Base-by-base conservation (phyloP, 2,329 filamentous ascomycete species). In the Talaromyces pinophilus region DNA sequence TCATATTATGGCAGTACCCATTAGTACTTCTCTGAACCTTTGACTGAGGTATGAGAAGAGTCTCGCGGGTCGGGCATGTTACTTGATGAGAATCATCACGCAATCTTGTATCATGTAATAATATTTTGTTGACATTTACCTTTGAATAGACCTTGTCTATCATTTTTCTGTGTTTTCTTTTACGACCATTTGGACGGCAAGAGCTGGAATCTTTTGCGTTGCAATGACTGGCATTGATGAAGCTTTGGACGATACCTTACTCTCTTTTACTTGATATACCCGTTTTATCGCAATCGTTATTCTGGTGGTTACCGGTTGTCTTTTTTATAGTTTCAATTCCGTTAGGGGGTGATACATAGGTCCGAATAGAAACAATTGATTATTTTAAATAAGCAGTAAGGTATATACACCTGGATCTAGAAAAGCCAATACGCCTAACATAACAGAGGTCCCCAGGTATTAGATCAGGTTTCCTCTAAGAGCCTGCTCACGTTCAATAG, bases 401-500 rank as follows among this genome's bases (percentile, higher is more conserved):
- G 5, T 57, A 38, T 15, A 57, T 15, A 57, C n/a, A 52, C 5
- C 13, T 3, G 19, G 2, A 15, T 57, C 11, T 38, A 22, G 5
- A 13, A 38, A 40, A 5, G 33, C 33, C 33, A 40, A 17, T 13
- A 5, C 5, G n/a, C 44, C n/a, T 5, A 50, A 38, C 25, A 35
- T 13, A 17, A 25, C 19, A 30, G 0, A 50, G 44, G 3, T 5
- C 3, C 33, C 33, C 11, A 35, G 8, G 33, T 35, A 50, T 71
- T 67, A 81, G 42, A 80, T 68, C 79, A 97, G 77, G 76, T 97
- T 97, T 1, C 94, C 93, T 65, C 93, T 84, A 78, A 90, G 84
- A 55, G 88, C 92, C 83, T 97, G 94, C 79, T 97, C 93, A 61
- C 93, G 84, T 85, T 97, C 94, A 77, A 97, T 96, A 2, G 94